Percentiles rank a stretch among this genome's conserved stretches.
Conservation (phyloP, 805 yeast species). For the Pichia eremophila region DNA sequence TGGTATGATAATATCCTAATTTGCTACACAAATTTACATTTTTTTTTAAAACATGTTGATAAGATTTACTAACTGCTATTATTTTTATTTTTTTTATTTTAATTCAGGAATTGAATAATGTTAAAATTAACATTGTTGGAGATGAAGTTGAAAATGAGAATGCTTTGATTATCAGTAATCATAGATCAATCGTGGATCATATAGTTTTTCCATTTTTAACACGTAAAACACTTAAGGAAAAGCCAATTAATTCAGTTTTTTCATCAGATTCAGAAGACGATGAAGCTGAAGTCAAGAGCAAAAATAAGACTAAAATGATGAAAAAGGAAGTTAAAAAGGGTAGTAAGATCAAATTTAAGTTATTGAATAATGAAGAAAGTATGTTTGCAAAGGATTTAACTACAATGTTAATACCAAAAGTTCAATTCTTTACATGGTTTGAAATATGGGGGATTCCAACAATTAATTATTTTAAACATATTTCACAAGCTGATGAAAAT, state of each 20-base stretch:
- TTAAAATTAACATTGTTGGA: slow-evolving; percentile 33
- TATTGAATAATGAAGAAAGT: slow-evolving; percentile 1
- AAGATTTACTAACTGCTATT: slow-evolving; percentile 4
- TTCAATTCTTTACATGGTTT: slow-evolving; percentile 69
- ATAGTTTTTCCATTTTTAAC: slow-evolving; percentile 40
- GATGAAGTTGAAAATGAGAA: slow-evolving; percentile 32
- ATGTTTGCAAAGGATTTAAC: slow-evolving; percentile 22
- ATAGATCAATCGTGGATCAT: slow-evolving; percentile 60
- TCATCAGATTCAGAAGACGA: slow-evolving; percentile 1
- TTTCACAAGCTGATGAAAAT: slow-evolving; percentile 58
- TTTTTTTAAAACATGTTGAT: no score
- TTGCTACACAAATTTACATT: no score
- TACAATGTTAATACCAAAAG: slow-evolving; percentile 28
- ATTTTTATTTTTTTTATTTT: neutral
- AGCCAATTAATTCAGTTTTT: neutral
- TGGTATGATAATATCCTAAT: slow-evolving; percentile 8
- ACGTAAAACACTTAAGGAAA: slow-evolving; percentile 11
- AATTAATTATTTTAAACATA: slow-evolving; percentile 34
- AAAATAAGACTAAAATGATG: neutral
- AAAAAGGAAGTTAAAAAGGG: neutral
- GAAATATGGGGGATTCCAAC: slow-evolving; percentile 54
- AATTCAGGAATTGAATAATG: slow-evolving; percentile 25
- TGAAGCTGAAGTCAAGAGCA: neutral
- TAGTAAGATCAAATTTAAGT: neutral
- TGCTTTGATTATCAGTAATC: slow-evolving; percentile 41